Percentiles rank a stretch among this genome's conserved stretches.
Conservation (phyloP, 352 stramenopile species). For the Pythium apleroticum region DNA sequence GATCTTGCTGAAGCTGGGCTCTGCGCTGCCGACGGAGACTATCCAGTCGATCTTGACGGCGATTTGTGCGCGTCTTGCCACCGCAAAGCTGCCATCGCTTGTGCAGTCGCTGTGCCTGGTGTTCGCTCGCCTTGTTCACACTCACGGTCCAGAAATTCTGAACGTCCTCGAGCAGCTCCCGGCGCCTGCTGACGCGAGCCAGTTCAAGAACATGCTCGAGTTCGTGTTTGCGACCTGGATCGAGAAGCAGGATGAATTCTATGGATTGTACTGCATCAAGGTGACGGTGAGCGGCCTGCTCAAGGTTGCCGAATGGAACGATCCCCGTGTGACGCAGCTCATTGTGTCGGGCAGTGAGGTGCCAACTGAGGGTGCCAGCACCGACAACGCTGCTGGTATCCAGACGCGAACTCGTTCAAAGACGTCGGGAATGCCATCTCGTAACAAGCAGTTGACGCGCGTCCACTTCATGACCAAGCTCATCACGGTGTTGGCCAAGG, state of each 20-base stretch:
- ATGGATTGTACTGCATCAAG: conserved; percentile 83
- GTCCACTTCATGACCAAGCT: conserved; percentile 86
- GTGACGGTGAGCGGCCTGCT: conserved; percentile 77
- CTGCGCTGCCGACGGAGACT: conserved; percentile 53
- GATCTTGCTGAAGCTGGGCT: conserved; percentile 68
- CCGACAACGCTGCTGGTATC: conserved; percentile 11
- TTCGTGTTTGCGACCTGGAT: conserved; percentile 86
- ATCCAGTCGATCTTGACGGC: conserved; percentile 78
- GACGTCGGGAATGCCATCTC: conserved; percentile 32
- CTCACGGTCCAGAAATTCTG: conserved; percentile 62
- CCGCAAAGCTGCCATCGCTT: conserved; percentile 67
- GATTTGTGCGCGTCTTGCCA: conserved; percentile 62
- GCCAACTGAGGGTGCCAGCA: conserved; percentile 17
- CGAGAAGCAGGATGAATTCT: conserved; percentile 83
- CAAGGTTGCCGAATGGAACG: conserved; percentile 74
- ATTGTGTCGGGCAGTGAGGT: conserved; percentile 56
- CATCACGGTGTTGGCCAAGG: conserved; percentile 71
- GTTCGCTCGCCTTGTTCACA: conserved; percentile 78
- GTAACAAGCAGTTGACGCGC: conserved; percentile 40
- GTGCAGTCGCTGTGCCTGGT: conserved; percentile 83
- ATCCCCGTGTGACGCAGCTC: conserved; percentile 65
- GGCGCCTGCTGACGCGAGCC: conserved; percentile 22
- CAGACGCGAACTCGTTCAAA: conserved; percentile 65
- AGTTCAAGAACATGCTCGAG: conserved; percentile 54
- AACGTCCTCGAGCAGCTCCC: conserved; percentile 73